Percentiles rank a stretch among this genome's conserved stretches.
Conservation (phyloP, 1,284 basidiomycete genomes). For the Malassezia furfur region DNA sequence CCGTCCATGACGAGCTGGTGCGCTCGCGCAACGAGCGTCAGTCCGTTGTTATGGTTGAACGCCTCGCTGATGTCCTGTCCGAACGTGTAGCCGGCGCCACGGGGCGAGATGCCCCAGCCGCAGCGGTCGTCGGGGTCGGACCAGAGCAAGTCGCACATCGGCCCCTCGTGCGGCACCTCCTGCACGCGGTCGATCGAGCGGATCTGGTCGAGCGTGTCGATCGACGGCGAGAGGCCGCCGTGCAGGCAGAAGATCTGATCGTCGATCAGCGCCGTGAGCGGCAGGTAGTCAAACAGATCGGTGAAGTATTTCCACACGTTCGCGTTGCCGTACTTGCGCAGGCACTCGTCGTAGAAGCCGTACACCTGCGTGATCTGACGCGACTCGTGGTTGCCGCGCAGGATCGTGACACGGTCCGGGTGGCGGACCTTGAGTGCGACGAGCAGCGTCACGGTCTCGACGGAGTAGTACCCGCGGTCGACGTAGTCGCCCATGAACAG, state of each 20-base stretch:
- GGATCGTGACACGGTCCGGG: conserved; percentile 93
- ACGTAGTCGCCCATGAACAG: conserved; percentile 99
- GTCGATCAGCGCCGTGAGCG: conserved; percentile 92
- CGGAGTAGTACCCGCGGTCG: conserved; percentile 97
- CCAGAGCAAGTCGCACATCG: conserved; percentile 98
- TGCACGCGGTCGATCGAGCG: conserved; percentile 96
- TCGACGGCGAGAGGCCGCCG: conserved; percentile 94
- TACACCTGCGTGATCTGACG: conserved; percentile 99
- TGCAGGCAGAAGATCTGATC: conserved; percentile 99
- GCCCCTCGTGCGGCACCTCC: conserved; percentile 97
- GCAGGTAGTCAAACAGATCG: conserved; percentile 96
- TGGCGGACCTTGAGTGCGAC: conserved; percentile 96
- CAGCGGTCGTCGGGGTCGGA: conserved; percentile 98
- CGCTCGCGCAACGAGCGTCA: conserved; percentile 67
- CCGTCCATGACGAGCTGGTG: conserved; percentile 85
- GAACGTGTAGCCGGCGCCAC: conserved; percentile 97
- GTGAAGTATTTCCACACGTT: conserved; percentile 99
- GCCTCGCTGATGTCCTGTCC: conserved; percentile 97
- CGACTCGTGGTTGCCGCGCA: conserved; percentile 96
- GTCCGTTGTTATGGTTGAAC: conserved; percentile 97
- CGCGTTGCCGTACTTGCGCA: conserved; percentile 98
- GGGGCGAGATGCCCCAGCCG: conserved; percentile 98
- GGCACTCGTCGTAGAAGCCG: conserved; percentile 98
- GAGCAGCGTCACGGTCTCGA: conserved; percentile 96
- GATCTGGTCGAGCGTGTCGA: conserved; percentile 98